phyloP scores from a whole-genome alignment of 768 basidiomycete genomes.

The Lentinula boryana region DNA sequence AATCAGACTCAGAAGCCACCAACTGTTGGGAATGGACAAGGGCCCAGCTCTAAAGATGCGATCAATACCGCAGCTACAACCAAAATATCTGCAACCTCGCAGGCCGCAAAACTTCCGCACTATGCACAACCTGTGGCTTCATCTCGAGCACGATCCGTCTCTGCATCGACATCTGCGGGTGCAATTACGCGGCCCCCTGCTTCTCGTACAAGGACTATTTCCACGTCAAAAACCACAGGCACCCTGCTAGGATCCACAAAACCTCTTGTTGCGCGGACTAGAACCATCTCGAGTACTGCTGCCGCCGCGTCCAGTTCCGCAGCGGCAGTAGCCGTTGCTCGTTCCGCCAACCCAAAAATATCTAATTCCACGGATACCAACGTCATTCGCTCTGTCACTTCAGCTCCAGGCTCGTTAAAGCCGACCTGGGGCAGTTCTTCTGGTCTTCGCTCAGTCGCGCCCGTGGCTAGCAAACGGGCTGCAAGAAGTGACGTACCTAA shows the following conservation, averaged over 20 bases:
- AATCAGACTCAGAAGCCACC: not conserved
- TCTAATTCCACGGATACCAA: not conserved
- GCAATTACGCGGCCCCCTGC: not conserved
- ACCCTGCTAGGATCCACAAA: not conserved
- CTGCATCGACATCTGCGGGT: not conserved
- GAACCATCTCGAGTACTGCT: not conserved
- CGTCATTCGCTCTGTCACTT: not conserved
- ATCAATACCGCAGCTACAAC: not conserved
- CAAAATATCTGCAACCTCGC: not conserved
- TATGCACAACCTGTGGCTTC: not conserved
- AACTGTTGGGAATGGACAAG: not conserved
- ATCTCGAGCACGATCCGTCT: slow-evolving; percentile 1
- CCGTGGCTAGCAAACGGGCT: not conserved
- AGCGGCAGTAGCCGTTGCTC: not conserved
- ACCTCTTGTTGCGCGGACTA: not conserved
- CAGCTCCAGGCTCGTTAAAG: not conserved
- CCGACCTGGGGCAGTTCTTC: not conserved
- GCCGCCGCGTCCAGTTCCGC: not conserved
- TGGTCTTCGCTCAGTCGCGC: not conserved
- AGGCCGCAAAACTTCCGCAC: not conserved
- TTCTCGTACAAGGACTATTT: not conserved
- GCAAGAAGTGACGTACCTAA: not conserved
- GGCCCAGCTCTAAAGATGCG: not conserved
- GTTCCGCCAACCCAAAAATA: not conserved
- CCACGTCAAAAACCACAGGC: not conserved